phyloP scores from a whole-genome alignment of 2,329 filamentous ascomycete genomes.

The Aureobasidium sp. region DNA sequence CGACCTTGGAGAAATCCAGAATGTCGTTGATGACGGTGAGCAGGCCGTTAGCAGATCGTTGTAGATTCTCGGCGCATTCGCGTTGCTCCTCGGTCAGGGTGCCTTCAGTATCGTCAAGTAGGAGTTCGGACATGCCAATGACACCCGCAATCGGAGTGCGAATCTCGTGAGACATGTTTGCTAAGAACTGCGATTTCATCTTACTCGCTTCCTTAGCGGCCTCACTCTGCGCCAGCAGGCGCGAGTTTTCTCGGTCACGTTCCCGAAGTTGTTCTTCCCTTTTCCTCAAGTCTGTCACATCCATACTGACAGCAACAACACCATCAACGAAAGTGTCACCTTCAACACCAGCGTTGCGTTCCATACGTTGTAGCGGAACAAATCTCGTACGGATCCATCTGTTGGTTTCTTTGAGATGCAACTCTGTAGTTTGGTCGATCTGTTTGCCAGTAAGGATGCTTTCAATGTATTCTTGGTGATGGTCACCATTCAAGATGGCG shows the following conservation, averaged over 20 bases:
- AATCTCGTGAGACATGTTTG: constrained; percentile 45
- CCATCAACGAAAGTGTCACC: constrained; percentile 53
- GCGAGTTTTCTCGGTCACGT: constrained; percentile 57
- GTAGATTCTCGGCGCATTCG: constrained; percentile 69
- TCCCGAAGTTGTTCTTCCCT: constrained; percentile 54
- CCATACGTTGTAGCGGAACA: constrained; percentile 54
- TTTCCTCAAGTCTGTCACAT: constrained; percentile 63
- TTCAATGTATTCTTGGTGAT: constrained; percentile 51
- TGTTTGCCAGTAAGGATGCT: constrained; percentile 54
- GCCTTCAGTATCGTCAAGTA: constrained; percentile 51
- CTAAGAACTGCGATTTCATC: constrained; percentile 68
- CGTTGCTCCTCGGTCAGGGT: constrained; percentile 58
- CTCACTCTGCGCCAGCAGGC: constrained; percentile 63
- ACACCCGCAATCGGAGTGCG: constrained; percentile 63
- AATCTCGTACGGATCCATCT: constrained; percentile 66
- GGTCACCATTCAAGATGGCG: constrained; percentile 24
- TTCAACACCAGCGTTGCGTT: constrained; percentile 43
- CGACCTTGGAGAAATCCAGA: constrained; percentile 79
- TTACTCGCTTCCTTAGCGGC: constrained; percentile 73
- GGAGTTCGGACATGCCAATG: constrained; percentile 68
- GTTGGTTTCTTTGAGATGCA: constrained; percentile 46
- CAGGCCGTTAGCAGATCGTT: constrained; percentile 69
- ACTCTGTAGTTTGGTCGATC: constrained; percentile 55
- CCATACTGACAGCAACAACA: constrained; percentile 71
- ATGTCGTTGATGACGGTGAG: constrained; percentile 89